A percentile compares a stretch with the other conserved stretches of the same genome.
These are phyloP conservation scores for Neurospora tetraspora DNA, from an alignment of 495 filamentous ascomycete genomes.

Conservation along the genomic window DNA sequence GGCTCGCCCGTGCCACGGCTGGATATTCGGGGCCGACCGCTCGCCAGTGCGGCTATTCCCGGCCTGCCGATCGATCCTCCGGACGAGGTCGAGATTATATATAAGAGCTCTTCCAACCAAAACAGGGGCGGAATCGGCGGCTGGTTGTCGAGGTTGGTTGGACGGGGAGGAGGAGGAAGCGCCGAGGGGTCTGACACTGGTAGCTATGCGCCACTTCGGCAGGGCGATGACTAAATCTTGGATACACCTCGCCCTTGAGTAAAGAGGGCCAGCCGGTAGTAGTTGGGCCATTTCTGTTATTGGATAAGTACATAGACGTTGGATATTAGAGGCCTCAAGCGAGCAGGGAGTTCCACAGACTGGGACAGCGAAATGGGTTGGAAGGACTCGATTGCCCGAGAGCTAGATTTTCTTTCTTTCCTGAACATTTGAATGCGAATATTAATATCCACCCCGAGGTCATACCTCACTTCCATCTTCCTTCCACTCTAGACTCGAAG, in stretches of 20 bases:
- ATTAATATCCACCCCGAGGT: neutral
- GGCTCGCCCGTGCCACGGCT: slow-evolving; percentile 71
- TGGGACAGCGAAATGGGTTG: neutral
- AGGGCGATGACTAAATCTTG: slow-evolving; percentile 28
- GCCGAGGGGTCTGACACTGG: slow-evolving; percentile 18
- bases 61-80: slow-evolving; percentile 32
- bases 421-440: neutral
- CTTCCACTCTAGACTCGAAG: neutral
- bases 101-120: slow-evolving; percentile 10
- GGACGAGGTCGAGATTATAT: slow-evolving; percentile 19
- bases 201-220: slow-evolving; percentile 33
- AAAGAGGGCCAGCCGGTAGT: neutral
- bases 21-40: slow-evolving; percentile 47
- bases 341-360: neutral
- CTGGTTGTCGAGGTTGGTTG: slow-evolving; percentile 39
- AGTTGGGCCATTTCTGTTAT: neutral
- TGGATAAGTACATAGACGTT: neutral
- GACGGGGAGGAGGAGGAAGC: slow-evolving; percentile 13
- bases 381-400: neutral
- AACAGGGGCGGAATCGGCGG: slow-evolving; percentile 32
- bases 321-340: neutral
- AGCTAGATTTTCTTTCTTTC: neutral
- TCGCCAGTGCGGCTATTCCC: slow-evolving; percentile 25
- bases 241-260: neutral
- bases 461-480: neutral